Conservation (phyloP, 2,329 filamentous ascomycete genomes). For the Colletotrichum kahawae region DNA sequence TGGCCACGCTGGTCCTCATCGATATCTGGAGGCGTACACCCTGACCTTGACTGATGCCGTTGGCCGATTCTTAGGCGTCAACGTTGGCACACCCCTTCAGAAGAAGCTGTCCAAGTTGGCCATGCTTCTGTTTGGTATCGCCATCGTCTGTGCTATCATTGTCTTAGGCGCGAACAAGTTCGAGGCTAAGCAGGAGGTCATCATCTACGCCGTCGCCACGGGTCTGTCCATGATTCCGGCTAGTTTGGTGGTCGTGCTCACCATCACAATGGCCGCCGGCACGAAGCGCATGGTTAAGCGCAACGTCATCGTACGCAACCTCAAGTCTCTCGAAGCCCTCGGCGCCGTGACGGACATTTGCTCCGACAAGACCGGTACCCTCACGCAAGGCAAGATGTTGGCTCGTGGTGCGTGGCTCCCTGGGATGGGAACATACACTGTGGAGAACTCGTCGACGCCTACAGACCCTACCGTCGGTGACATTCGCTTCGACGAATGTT, state of each 20-base stretch:
- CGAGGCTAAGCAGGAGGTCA: constrained; percentile 56
- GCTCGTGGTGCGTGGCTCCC: constrained; percentile 17
- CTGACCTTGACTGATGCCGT: constrained; percentile 58
- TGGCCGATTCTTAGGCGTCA: constrained; percentile 67
- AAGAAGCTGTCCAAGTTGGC: constrained; percentile 69
- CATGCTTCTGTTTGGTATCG: constrained; percentile 65
- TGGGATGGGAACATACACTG: constrained; percentile 22
- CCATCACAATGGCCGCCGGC: constrained; percentile 70
- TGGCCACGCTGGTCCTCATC: constrained; percentile 52
- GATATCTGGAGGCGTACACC: constrained; percentile 43
- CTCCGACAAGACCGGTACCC: constrained; percentile 29
- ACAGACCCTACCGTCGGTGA: constrained; percentile 52
- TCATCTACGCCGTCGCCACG: constrained; percentile 67
- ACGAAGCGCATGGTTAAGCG: constrained; percentile 50
- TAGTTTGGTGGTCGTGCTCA: constrained; percentile 68
- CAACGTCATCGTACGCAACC: constrained; percentile 62
- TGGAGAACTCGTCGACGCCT: constrained; percentile 44
- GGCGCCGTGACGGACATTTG: constrained; percentile 50
- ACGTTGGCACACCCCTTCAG: constrained; percentile 71
- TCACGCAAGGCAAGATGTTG: constrained; percentile 22
- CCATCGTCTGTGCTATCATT: constrained; percentile 68
- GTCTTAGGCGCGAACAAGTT: constrained; percentile 66
- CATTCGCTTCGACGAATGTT: constrained; percentile 35
- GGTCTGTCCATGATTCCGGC: constrained; percentile 67
- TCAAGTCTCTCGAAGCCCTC: constrained; percentile 46